phyloP scores from a whole-genome alignment of 2,329 filamentous ascomycete species.

The Alternaria arbusti region DNA sequence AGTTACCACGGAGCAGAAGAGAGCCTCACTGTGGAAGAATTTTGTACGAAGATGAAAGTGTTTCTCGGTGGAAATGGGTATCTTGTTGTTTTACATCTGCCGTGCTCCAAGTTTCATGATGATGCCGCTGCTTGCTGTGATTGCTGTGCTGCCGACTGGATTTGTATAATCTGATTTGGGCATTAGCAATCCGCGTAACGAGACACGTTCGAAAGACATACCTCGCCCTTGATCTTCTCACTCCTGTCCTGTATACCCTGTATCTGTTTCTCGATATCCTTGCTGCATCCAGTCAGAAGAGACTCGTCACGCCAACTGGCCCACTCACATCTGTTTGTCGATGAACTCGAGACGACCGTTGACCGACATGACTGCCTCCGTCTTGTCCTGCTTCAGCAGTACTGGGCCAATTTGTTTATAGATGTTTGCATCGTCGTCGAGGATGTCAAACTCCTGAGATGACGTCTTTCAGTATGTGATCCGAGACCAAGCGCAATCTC shows the following conservation, averaged over 20 bases:
- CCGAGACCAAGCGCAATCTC: neutral
- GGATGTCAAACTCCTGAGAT: constrained; percentile 75
- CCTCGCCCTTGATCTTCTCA: constrained; percentile 70
- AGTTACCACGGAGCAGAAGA: neutral
- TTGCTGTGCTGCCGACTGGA: constrained; percentile 35
- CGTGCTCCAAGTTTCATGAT: neutral
- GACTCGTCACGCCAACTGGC: neutral
- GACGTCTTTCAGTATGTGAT: neutral
- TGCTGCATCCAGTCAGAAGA: constrained; percentile 52
- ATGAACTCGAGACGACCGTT: constrained; percentile 93
- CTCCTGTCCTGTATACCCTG: constrained; percentile 68
- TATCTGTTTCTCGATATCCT: constrained; percentile 71
- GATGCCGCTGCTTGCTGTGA: constrained; percentile 25
- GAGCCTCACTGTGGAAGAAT: neutral
- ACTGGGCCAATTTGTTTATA: constrained; percentile 96
- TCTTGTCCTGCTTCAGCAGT: constrained; percentile 90
- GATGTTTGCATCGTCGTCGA: constrained; percentile 84
- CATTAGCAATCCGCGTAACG: constrained; percentile 2
- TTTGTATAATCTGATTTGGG: constrained; percentile 35
- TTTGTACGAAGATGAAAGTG: neutral
- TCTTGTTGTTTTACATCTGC: constrained; percentile 3
- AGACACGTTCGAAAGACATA: constrained; percentile 38
- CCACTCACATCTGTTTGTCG: constrained; percentile 82
- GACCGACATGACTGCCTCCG: constrained; percentile 88
- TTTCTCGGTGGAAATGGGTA: neutral